These are phyloP conservation scores for Chondrus crispus DNA, from an alignment of 23 red algal genomes.

Conservation along the genomic window DNA sequence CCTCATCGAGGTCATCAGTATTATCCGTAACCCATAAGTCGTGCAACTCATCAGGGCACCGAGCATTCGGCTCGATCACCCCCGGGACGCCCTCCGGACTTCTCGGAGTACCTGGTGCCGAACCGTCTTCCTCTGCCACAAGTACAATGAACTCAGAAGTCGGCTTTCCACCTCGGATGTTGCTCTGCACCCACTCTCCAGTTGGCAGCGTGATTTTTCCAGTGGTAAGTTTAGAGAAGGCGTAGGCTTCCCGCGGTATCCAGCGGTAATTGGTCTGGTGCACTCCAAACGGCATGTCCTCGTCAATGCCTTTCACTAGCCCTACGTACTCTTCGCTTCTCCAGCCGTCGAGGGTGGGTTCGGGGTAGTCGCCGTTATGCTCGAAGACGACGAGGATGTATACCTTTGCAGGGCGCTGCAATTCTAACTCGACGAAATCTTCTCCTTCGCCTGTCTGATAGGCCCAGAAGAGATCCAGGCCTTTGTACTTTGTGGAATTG, in stretches of 20 bases:
- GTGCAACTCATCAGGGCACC: conserved; percentile 41
- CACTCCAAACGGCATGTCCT: background rate
- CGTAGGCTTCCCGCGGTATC: conserved; percentile 11
- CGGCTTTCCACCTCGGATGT: background rate
- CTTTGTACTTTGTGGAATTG: background rate
- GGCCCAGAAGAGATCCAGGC: conserved; percentile 24
- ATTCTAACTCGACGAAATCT: conserved; percentile 9
- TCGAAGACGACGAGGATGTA: conserved; percentile 2
- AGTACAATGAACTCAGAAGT: background rate
- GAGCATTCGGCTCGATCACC: conserved; percentile 20
- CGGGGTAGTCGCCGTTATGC: background rate
- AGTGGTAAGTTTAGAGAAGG: background rate
- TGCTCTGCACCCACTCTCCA: conserved; percentile 13
- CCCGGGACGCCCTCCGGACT: background rate
- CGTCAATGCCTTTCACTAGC: conserved; percentile 12
- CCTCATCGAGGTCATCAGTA: conserved; percentile 26
- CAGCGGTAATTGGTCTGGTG: conserved; percentile 21
- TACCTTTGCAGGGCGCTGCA: background rate
- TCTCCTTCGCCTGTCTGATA: background rate
- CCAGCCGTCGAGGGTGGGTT: conserved; percentile 2
- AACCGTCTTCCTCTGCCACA: conserved; percentile 39
- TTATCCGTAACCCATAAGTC: conserved; percentile 32
- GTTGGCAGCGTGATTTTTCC: background rate
- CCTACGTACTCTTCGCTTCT: conserved; percentile 9
- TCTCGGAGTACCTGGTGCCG: background rate